Evolutionary conservation across 257 asterid species (phyloP).

Genomic region (Plantago ovata): DNA sequence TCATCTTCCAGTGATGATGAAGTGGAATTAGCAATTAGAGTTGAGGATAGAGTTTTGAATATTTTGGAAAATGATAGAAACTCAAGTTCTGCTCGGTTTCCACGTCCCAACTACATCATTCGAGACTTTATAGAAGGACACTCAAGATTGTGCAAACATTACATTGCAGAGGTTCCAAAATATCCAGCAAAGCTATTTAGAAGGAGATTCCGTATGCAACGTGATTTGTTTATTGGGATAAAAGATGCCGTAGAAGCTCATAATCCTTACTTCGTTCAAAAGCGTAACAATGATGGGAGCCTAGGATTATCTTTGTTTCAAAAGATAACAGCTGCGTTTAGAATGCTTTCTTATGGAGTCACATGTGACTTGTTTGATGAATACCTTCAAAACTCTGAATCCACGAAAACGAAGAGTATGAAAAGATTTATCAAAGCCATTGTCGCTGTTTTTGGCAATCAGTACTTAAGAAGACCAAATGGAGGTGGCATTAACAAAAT

Average conservation of each 20-base stretch:
- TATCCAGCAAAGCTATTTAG: neutral
- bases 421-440: neutral
- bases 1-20: neutral
- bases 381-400: neutral
- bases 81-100: too few species aligned
- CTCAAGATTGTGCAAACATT: too few species aligned
- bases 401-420: neutral
- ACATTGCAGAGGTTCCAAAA: neutral
- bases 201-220: neutral
- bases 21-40: neutral
- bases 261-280: neutral
- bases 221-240: neutral
- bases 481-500: slow-evolving; percentile 2
- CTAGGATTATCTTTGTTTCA: neutral
- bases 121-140: neutral
- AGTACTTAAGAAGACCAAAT: slow-evolving; percentile 11
- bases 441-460: neutral
- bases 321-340: neutral
- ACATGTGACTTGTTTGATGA: neutral
- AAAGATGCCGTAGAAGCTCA: neutral
- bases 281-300: neutral
- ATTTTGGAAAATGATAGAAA: too few species aligned
- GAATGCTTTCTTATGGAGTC: slow-evolving; percentile 6
- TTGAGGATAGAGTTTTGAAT: too few species aligned
- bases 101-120: neutral